A percentile compares a stretch with the other conserved stretches of the same genome.
Evolutionary conservation across 768 basidiomycete species (phyloP).

Genomic region (Leccinum sublutescens): DNA sequence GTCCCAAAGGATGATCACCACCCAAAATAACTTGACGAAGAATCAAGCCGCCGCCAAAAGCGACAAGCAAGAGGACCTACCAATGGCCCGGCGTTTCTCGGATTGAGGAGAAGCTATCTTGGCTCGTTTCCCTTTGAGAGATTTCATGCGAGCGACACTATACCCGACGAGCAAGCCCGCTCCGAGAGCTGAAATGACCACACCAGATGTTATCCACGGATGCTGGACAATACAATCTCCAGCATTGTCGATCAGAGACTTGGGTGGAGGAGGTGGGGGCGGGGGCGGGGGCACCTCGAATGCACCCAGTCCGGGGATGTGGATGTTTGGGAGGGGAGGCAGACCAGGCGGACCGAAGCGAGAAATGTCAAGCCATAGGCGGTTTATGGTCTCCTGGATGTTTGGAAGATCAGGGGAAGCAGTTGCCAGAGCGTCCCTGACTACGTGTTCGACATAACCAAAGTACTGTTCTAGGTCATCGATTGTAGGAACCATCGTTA

Average conservation of each 20-base stretch:
- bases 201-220: constrained; percentile 58
- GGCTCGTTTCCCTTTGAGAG: constrained; percentile 22
- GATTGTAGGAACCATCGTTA: constrained; percentile 39
- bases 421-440: constrained; percentile 53
- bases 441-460: constrained; percentile 58
- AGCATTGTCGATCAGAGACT: constrained; percentile 45
- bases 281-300: constrained; percentile 73
- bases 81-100: constrained; percentile 47
- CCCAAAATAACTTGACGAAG: constrained; percentile 66
- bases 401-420: constrained; percentile 61
- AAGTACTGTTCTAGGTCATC: constrained; percentile 74
- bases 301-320: constrained; percentile 62
- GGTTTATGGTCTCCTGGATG: constrained; percentile 62
- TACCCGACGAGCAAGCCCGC: constrained; percentile 63
- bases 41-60: constrained; percentile 1
- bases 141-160: constrained; percentile 26
- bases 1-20: constrained; percentile 69
- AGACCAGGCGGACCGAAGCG: constrained; percentile 68
- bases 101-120: constrained; percentile 29
- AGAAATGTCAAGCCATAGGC: constrained; percentile 75
- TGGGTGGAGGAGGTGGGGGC: constrained; percentile 56
- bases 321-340: constrained; percentile 48
- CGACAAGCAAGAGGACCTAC: constrained; percentile 25
- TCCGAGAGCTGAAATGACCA: constrained; percentile 59
- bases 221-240: constrained; percentile 54